Conservation (phyloP, 2,329 filamentous ascomycete genomes). For the Alternaria sp. region DNA sequence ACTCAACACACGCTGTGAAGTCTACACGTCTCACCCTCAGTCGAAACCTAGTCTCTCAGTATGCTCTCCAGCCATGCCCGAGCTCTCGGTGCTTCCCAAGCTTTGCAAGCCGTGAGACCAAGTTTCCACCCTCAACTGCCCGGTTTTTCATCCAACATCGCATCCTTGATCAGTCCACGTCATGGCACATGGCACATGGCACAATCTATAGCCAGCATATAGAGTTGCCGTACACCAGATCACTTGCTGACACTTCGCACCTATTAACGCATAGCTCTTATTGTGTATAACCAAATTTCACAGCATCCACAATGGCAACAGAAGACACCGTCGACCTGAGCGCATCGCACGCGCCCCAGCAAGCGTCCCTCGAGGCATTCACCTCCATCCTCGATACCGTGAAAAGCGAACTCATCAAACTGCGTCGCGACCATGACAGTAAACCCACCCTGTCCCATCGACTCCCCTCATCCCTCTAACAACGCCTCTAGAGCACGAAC, state of each 20-base stretch:
- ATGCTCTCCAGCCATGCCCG: no score
- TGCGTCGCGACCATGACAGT: conserved; percentile 47
- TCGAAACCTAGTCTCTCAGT: no score
- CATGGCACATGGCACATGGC: neutral
- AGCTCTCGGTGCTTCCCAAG: neutral
- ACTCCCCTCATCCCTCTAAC: neutral
- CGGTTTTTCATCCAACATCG: conserved; percentile 10
- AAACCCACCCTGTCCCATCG: neutral
- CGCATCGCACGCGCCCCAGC: conserved; percentile 42
- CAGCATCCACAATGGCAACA: conserved; percentile 47
- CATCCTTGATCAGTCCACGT: conserved; percentile 8
- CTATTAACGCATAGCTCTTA: no score
- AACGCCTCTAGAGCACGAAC: conserved; percentile 40
- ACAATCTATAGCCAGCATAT: neutral
- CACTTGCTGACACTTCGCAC: accelerated
- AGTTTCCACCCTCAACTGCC: neutral
- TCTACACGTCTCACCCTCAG: neutral
- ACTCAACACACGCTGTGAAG: neutral
- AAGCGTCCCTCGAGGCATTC: conserved; percentile 44
- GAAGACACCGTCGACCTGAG: conserved; percentile 44
- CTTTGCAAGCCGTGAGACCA: neutral
- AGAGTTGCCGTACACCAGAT: neutral
- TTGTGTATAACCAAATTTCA: no score
- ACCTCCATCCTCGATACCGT: conserved; percentile 38
- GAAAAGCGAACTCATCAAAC: conserved; percentile 41